Conservation (phyloP, 2,329 filamentous ascomycete genomes). For the Alternaria longipes region DNA sequence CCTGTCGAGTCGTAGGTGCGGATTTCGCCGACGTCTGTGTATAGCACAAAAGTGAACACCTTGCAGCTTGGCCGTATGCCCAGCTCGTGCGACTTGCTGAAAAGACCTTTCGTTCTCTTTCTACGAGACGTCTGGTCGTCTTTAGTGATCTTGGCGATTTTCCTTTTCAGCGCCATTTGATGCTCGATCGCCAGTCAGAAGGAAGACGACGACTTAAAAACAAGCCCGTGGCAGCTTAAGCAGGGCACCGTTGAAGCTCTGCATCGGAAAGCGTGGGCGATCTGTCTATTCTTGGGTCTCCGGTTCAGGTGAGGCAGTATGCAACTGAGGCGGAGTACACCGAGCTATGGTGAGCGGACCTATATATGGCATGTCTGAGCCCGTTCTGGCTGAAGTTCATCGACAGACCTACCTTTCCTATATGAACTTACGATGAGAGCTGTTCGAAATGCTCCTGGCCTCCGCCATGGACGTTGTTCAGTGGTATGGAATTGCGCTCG, state of each 20-base stretch:
- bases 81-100: slow-evolving; percentile 4
- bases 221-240: not conserved
- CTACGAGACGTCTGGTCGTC: slow-evolving; percentile 3
- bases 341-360: not conserved
- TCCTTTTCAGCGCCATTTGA: not conserved
- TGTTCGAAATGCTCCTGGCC: not conserved
- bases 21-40: not conserved
- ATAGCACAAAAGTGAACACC: slow-evolving; percentile 4
- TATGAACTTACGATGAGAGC: not conserved
- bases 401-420: not conserved
- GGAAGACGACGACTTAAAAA: slow-evolving; percentile 1
- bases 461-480: not conserved
- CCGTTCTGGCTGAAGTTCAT: slow-evolving; percentile 1
- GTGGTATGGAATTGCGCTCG: not conserved
- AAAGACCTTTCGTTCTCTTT: slow-evolving; percentile 1
- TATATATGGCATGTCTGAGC: slow-evolving; percentile 1
- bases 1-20: slow-evolving; percentile 3
- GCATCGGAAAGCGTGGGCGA: not conserved
- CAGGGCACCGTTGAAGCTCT: not conserved
- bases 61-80: slow-evolving; percentile 3
- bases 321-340: not conserved
- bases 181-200: not conserved
- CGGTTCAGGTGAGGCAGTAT: not conserved
- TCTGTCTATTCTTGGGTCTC: not conserved
- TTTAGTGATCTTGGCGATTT: not conserved